Evolutionary conservation across 768 basidiomycete species (phyloP), one percentile per base, ranked within the genome.

Genomic region (Lactarius tabidus): DNA sequence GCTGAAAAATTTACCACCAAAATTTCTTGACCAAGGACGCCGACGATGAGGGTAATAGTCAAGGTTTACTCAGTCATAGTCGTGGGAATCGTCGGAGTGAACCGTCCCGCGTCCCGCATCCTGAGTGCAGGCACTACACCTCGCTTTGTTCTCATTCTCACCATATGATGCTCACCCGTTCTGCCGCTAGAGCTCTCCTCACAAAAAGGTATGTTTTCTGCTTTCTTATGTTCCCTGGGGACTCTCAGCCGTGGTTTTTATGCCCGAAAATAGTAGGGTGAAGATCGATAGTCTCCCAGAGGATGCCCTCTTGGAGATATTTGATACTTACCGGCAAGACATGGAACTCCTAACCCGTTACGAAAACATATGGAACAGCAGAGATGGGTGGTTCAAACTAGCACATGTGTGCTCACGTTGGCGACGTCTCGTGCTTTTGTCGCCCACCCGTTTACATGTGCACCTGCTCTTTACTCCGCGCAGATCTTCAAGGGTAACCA

Each of bases 391-490:
- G 58, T 31, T 54, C 33, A 55, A 12, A 14, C 64, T 65, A 18
- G 15, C 33, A 3, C 64, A 60, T 29, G 63, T 64, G 23, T 64
- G 63, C 43, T 23, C 1, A 48, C 35, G 10, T 15, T 64, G 63
- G 63, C 63, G 63, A 36, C n/a, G 20, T 15, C 6, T 64, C 20
- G 33, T 55, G 4, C 35, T 59, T 39, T 38, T 35, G 33, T 64
- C 63, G 3, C 2, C 41, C 15, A 35, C 41, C 52, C 52, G 58
- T 8, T 36, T 64, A 26, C 39, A 64, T 6, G 12, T 55, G 4
- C 14, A 15, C n/a, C 23, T 64, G 3, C 8, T 29, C 5, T 6
- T 60, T 1, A 54, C 7, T 9, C 5, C 15, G 1, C 0, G 14
- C 0, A 60, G 54, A 18, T n/a, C 39, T 20, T 52, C 58, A 2